A percentile compares a stretch with the other conserved stretches of the same genome.
phyloP scores from a whole-genome alignment of 2,329 filamentous ascomycete species.

The Aspergillus sp. region DNA sequence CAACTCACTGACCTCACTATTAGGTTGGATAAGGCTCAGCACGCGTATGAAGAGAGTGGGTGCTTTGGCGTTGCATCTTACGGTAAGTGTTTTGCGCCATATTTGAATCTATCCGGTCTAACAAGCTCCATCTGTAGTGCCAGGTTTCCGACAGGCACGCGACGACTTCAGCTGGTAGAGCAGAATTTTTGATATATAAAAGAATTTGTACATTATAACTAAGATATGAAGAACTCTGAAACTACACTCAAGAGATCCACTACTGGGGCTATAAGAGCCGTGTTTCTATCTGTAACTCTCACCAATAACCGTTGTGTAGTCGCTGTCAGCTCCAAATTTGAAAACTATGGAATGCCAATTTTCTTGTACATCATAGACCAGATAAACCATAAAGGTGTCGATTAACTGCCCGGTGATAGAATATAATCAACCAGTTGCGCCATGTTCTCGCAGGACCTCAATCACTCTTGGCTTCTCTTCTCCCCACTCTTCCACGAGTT shows the following conservation, averaged over 20 bases:
- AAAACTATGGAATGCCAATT: no score
- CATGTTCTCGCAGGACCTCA: not conserved
- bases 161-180: conserved; percentile 15
- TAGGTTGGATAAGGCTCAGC: conserved; percentile 43
- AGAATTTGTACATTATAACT: not conserved
- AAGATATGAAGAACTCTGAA: no score
- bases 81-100: conserved; percentile 23
- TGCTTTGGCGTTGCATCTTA: conserved; percentile 31
- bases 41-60: conserved; percentile 39
- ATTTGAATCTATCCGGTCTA: not conserved
- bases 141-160: conserved; percentile 22
- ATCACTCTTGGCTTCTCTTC: not conserved
- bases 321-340: no score
- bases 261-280: no score
- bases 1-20: conserved; percentile 13
- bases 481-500: not conserved
- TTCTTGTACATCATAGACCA: no score
- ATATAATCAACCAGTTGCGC: not conserved
- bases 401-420: no score
- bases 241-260: no score
- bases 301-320: no score
- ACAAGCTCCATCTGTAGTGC: conserved; percentile 16
- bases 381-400: no score
- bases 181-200: not conserved
- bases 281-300: no score